Evolutionary conservation across 2,329 filamentous ascomycete species (phyloP).

Genomic region (Tolypocladium cylindrosporum): DNA sequence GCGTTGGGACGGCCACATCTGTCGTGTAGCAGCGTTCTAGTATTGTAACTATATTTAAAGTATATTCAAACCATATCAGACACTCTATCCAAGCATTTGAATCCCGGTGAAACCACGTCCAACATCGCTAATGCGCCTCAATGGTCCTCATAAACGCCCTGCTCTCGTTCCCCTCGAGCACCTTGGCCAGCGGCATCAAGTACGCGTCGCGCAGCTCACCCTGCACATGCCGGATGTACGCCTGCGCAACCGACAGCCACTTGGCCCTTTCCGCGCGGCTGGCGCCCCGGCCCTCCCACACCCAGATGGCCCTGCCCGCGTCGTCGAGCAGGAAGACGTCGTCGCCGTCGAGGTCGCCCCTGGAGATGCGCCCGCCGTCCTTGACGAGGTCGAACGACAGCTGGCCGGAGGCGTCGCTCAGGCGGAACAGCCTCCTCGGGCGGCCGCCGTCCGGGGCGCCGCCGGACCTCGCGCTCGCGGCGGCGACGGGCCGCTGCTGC

Average conservation of each 20-base stretch:
- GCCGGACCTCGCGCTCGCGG: neutral
- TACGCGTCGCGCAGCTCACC: constrained; percentile 21
- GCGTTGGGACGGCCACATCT: neutral
- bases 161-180: constrained; percentile 46
- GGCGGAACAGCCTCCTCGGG: constrained; percentile 42
- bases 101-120: too few relatives aligned
- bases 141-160: constrained; percentile 40
- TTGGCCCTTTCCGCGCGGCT: constrained; percentile 47
- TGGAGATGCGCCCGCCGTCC: constrained; percentile 35
- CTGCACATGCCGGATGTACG: constrained; percentile 37
- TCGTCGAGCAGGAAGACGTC: constrained; percentile 56
- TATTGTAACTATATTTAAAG: too few relatives aligned
- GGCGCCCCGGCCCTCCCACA: constrained; percentile 53
- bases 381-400: constrained; percentile 49
- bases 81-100: neutral
- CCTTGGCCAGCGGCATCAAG: constrained; percentile 45
- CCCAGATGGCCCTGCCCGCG: constrained; percentile 48
- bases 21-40: too few relatives aligned
- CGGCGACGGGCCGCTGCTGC: constrained; percentile 28
- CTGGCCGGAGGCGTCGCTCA: constrained; percentile 50
- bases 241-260: constrained; percentile 52
- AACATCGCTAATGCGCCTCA: constrained; percentile 6
- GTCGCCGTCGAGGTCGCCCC: constrained; percentile 41
- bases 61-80: too few relatives aligned
- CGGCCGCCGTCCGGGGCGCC: constrained; percentile 4